These are phyloP conservation scores for Pholiota adiposa DNA, from an alignment of 1,284 basidiomycete genomes.

Conservation along the genomic window DNA sequence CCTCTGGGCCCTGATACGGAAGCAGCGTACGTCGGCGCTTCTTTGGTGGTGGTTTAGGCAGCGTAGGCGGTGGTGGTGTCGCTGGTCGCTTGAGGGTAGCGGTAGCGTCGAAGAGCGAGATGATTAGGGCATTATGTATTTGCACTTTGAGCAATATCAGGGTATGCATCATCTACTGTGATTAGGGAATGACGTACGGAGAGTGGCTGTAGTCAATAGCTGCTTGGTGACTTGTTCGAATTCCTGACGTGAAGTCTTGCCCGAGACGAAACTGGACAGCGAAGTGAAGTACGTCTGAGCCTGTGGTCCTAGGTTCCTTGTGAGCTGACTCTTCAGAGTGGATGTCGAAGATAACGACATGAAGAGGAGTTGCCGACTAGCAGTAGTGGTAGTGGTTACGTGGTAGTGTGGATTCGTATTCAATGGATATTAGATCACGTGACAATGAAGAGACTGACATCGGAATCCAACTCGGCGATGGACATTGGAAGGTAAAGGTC, in stretches of 20 bases:
- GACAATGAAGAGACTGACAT: too few species aligned
- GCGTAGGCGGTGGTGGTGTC: conserved; percentile 62
- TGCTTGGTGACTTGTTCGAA: conserved; percentile 74
- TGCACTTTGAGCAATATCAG: conserved; percentile 51
- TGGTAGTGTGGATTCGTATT: too few species aligned
- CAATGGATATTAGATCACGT: not conserved
- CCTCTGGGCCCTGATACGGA: conserved; percentile 69
- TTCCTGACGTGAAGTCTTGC: conserved; percentile 69
- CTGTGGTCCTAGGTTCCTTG: conserved; percentile 60
- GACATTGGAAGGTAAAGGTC: too few species aligned
- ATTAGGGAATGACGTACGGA: conserved; percentile 45
- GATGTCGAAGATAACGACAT: conserved; percentile 81
- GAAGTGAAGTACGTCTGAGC: conserved; percentile 65
- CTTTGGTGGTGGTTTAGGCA: conserved; percentile 64
- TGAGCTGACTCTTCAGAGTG: conserved; percentile 72
- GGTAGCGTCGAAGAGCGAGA: conserved; percentile 79
- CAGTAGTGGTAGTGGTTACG: not conserved
- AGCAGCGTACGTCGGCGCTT: conserved; percentile 70
- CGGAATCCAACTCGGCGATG: too few species aligned
- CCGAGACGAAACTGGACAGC: conserved; percentile 68
- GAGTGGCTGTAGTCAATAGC: conserved; percentile 62
- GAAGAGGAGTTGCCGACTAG: not conserved
- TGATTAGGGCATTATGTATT: conserved; percentile 80
- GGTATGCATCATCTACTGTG: not conserved
- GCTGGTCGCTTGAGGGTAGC: conserved; percentile 63